Evolutionary conservation across 1,139 yeast species (phyloP).

Genomic region (Blastobotrys indianensis): DNA sequence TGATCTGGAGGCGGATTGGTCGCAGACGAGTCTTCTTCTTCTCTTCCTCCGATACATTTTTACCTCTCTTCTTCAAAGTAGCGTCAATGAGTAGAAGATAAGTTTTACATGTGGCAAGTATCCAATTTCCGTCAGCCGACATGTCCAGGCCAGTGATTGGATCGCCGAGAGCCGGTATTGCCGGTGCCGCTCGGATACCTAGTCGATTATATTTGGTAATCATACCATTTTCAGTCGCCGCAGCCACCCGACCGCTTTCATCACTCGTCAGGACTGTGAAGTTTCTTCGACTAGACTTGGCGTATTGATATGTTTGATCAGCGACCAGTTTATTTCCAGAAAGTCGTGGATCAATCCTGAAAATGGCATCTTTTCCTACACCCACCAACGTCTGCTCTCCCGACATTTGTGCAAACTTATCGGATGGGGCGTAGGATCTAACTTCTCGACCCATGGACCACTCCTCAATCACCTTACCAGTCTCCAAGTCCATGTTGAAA

Average conservation of each 20-base stretch:
- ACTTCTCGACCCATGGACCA: constrained; percentile 54
- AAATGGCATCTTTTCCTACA: constrained; percentile 56
- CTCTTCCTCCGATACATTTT: constrained; percentile 56
- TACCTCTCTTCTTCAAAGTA: constrained; percentile 50
- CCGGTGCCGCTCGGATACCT: constrained; percentile 70
- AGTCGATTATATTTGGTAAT: constrained; percentile 64
- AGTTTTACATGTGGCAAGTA: constrained; percentile 70
- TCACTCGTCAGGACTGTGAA: constrained; percentile 69
- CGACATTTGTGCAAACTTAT: constrained; percentile 68
- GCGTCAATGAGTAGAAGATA: constrained; percentile 66
- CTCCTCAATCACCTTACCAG: constrained; percentile 77
- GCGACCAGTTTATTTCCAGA: constrained; percentile 53
- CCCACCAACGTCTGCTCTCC: constrained; percentile 72
- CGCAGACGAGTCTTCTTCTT: constrained; percentile 61
- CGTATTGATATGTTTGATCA: constrained; percentile 48
- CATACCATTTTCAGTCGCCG: constrained; percentile 70
- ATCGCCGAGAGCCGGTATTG: constrained; percentile 78
- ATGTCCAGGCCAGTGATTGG: constrained; percentile 59
- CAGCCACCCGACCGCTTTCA: constrained; percentile 65
- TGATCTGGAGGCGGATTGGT: constrained; percentile 60
- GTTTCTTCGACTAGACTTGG: constrained; percentile 44
- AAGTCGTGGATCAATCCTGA: constrained; percentile 74
- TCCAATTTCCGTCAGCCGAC: constrained; percentile 76
- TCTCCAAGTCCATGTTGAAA: constrained; percentile 70
- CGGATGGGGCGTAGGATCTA: constrained; percentile 58